These are phyloP conservation scores for Boletus tomentosulus DNA, from an alignment of 768 basidiomycete genomes.

Conservation along the genomic window DNA sequence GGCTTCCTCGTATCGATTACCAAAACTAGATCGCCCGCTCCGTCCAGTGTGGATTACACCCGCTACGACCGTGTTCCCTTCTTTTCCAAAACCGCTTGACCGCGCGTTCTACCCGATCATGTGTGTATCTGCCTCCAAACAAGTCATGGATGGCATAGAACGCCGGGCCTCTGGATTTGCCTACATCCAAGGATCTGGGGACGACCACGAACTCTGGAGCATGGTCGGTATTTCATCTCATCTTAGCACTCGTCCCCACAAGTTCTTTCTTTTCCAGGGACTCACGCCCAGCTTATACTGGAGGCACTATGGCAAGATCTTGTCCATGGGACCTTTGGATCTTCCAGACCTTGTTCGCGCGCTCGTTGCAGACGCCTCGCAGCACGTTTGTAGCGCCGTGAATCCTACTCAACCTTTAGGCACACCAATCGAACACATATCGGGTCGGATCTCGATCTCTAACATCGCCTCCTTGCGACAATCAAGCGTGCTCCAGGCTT, in stretches of 20 bases:
- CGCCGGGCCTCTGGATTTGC: slow-evolving; percentile 65
- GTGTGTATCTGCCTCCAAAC: slow-evolving; percentile 83
- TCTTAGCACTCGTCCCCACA: neutral
- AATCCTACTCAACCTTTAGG: neutral
- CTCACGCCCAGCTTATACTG: slow-evolving; percentile 75
- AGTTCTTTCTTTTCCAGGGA: slow-evolving; percentile 44
- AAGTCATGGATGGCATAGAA: slow-evolving; percentile 55
- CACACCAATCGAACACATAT: slow-evolving; percentile 25
- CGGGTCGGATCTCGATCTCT: slow-evolving; percentile 42
- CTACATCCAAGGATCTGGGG: slow-evolving; percentile 92
- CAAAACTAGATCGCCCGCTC: slow-evolving; percentile 58
- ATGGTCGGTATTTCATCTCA: slow-evolving; percentile 42
- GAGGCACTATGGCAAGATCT: slow-evolving; percentile 46
- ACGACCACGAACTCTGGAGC: slow-evolving; percentile 91
- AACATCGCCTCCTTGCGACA: slow-evolving; percentile 27
- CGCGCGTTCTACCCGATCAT: slow-evolving; percentile 63
- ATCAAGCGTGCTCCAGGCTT: neutral
- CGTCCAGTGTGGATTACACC: slow-evolving; percentile 90
- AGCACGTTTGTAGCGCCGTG: neutral
- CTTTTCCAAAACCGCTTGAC: slow-evolving; percentile 21
- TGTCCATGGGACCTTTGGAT: slow-evolving; percentile 43
- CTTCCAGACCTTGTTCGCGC: slow-evolving; percentile 37
- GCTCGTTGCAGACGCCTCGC: slow-evolving; percentile 7
- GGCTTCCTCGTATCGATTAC: slow-evolving; percentile 71
- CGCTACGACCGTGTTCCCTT: slow-evolving; percentile 49